Evolutionary conservation across 352 stramenopile species (phyloP), one percentile per base, ranked within the genome.

Genomic region (Vaucheria bursata): DNA sequence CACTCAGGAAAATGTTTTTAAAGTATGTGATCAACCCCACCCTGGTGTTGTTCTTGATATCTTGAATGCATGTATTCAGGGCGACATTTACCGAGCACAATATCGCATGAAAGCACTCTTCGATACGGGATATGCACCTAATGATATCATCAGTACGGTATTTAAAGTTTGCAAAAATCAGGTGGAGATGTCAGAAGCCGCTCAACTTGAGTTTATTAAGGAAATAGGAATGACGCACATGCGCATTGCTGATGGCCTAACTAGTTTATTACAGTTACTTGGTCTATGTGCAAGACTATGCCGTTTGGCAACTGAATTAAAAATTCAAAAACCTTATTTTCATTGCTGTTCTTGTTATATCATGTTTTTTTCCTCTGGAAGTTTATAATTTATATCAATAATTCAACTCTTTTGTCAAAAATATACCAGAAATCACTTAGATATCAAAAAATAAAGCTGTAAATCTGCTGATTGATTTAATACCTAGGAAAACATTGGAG

Each of bases 121-220:
- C 77, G 80, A 85, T 52, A 86, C 85, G 8, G 95, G 95, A 0
- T 99, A 98, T 87, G 94, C 91, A 72, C 90, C 93, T 7, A 90
- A 91, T 71, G 95, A 99, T 86, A 98, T 99, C 83, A 97, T 99
- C 79, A 92, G 91, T 53, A 99, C 95, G 0, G 75, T 98, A 38
- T 98, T 99, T 86, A 93, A 95, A 77, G 94, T 98, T 8, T 84
- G 68, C 36, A 74, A 74, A 29, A 83, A 82, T 38, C 67, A 76
- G 68, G 70, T 79, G 53, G 88, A 95, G 64, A 93, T 97, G 77
- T 88, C 94, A 70, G 96, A 97, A 84, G 89, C 89, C 64, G 90
- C 89, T 35, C 90, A 93, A 80, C 79, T 95, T 73, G 85, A 91
- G 71, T 90, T 89, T 76, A 81, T 93, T 39, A 85, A 89, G 64